Evolutionary conservation across 108 stramenopile species (phyloP).

Genomic region (Cylindrotheca closterium): DNA sequence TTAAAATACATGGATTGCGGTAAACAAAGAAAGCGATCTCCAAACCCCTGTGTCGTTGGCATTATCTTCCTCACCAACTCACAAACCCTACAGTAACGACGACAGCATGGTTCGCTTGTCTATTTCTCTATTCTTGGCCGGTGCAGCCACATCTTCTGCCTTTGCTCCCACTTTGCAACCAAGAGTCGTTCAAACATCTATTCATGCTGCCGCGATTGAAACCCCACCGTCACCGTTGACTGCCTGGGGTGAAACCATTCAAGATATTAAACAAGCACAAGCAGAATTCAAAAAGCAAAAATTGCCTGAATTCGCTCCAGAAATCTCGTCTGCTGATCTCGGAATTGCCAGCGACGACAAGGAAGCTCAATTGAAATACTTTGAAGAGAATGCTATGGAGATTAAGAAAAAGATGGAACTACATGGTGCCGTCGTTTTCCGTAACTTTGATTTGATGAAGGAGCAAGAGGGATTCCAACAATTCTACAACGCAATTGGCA

Average conservation of each 20-base stretch:
- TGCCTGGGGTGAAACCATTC: constrained; percentile 64
- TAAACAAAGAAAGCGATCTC: too few species aligned
- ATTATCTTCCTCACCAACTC: too few species aligned
- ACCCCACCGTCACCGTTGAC: constrained; percentile 73
- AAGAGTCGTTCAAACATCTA: neutral
- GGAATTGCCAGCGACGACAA: constrained; percentile 49
- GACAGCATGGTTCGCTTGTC: constrained; percentile 14
- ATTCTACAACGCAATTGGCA: constrained; percentile 76
- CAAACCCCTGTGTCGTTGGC: too few species aligned
- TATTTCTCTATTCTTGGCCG: neutral
- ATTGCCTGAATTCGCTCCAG: constrained; percentile 66
- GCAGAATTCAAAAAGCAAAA: constrained; percentile 31
- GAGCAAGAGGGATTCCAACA: constrained; percentile 76
- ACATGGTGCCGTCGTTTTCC: constrained; percentile 77
- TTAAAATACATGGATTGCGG: too few species aligned
- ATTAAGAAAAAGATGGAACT: constrained; percentile 70
- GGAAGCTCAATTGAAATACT: constrained; percentile 61
- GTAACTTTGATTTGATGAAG: constrained; percentile 85
- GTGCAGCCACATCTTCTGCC: constrained; percentile 11
- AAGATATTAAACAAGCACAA: constrained; percentile 60
- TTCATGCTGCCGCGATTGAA: constrained; percentile 15
- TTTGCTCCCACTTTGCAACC: constrained; percentile 19
- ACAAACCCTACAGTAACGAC: too few species aligned
- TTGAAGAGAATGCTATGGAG: constrained; percentile 64
- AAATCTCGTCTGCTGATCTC: constrained; percentile 47